Base-by-base conservation (phyloP, 176 grass and related monocot species). In the Rhynchospora breviuscula region DNA sequence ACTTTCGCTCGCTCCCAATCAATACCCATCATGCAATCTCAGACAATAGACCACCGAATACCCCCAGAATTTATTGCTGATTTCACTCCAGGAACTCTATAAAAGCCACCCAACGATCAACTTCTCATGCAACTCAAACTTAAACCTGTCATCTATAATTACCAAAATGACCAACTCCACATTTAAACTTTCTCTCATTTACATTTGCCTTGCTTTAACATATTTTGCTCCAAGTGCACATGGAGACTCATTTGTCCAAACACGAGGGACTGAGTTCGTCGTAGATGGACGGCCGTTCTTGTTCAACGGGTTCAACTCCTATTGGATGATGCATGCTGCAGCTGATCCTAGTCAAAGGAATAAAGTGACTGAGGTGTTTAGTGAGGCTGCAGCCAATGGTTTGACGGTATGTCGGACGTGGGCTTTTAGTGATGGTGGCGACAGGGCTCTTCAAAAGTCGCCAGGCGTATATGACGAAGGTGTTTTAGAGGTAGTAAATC, bases 381-480 rank as follows among this genome's bases (percentile, higher is more conserved):
- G 86, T 2, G 86, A 82, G 18, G 83, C 86, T 3, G 83, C 71
- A 5, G 86, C 69, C 43, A 76, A 49, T 17, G 86, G 86, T 13
- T 86, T 91, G 78, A 88, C 85, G 18, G 89, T 91, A 19, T 87
- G 89, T 87, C 89, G 89, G 13, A 88, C 89, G 1, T 91, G 89
- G 89, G 89, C 86, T 57, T 91, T 91, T 18, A 63, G 12, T 75
- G 89, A 88, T 81, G 83, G 89, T 0, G 83, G 70, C 12, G 61
- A 88, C 10, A 4, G 82, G 7, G 89, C 89, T 21, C 83, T 91
- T 81, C 86, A 91, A 52, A 10, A 57, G 43, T 88, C 79, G 3
- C 89, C 83, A 0, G 89, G 89, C 3, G 53, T 91, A 3, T 91
- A 91, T 18, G 79, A 86, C 11, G 89, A 91, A 48, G 45, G 53